These are phyloP conservation scores for Hypoxylon intermedium DNA, from an alignment of 495 filamentous ascomycete genomes.

Conservation along the genomic window DNA sequence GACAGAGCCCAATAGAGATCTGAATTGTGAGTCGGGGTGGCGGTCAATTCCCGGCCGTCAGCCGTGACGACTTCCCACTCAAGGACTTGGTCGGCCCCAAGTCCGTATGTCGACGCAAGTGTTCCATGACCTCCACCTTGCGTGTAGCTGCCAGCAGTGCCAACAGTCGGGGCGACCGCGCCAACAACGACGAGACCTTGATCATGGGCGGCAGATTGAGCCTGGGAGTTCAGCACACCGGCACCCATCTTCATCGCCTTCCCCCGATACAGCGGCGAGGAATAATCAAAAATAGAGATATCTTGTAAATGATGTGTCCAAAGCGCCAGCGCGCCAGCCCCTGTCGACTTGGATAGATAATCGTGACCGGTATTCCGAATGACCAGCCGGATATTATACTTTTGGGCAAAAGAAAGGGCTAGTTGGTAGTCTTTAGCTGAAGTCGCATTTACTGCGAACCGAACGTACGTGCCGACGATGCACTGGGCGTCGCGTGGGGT, in stretches of 20 bases:
- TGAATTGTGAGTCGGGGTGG: conserved; percentile 48
- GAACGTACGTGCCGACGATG: conserved; percentile 62
- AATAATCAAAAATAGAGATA: conserved; percentile 43
- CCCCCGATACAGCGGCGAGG: conserved; percentile 43
- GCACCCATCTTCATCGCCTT: conserved; percentile 64
- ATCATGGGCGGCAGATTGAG: conserved; percentile 52
- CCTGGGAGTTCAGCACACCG: conserved; percentile 64
- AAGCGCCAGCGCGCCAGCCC: conserved; percentile 54
- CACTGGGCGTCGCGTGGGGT: conserved; percentile 51
- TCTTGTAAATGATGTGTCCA: conserved; percentile 61
- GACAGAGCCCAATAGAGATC: conserved; percentile 69
- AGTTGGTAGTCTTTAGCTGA: conserved; percentile 46
- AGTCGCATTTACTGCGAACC: conserved; percentile 60
- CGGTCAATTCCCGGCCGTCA: conserved; percentile 53
- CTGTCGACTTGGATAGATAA: conserved; percentile 49
- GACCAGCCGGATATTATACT: conserved; percentile 52
- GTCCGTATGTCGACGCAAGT: conserved; percentile 59
- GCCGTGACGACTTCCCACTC: conserved; percentile 64
- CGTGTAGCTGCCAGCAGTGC: conserved; percentile 57
- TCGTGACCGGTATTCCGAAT: conserved; percentile 57
- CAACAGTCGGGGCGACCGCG: conserved; percentile 59
- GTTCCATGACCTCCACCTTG: conserved; percentile 68
- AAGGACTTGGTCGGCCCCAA: conserved; percentile 66
- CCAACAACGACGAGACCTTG: conserved; percentile 59
- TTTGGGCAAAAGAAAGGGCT: conserved; percentile 55